Evolutionary conservation across 305 asterid genomes (phyloP).

Genomic region (Plantago rigida): DNA sequence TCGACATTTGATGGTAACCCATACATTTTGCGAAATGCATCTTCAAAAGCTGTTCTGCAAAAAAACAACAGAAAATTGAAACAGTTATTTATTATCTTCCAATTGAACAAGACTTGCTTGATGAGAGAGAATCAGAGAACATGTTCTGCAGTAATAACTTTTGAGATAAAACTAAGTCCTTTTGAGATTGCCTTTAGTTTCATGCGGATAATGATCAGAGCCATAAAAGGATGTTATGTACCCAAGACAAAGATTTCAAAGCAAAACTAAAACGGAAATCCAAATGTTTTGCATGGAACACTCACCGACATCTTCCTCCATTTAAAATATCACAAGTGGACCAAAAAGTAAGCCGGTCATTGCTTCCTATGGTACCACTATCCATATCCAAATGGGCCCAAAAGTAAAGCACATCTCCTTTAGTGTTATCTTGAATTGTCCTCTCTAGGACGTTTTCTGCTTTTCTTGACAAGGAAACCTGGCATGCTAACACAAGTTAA

Average conservation of each 20-base stretch:
- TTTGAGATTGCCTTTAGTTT: constrained; percentile 2
- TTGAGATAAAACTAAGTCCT: constrained; percentile 12
- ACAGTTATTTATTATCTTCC: constrained; percentile 13
- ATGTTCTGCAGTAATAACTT: constrained; percentile 1
- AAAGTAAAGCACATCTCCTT: constrained; percentile 79
- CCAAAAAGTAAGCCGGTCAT: constrained; percentile 78
- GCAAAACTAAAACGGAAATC: constrained; percentile 9
- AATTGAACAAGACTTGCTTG: constrained; percentile 8
- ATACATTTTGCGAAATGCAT: constrained; percentile 75
- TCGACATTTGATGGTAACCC: constrained; percentile 66
- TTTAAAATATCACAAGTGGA: constrained; percentile 86
- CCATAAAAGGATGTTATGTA: neutral
- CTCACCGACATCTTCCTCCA: constrained; percentile 95
- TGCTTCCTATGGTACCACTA: constrained; percentile 51
- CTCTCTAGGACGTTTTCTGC: constrained; percentile 78
- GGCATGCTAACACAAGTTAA: constrained; percentile 28
- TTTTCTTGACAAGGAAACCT: constrained; percentile 65
- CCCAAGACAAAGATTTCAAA: constrained; percentile 1
- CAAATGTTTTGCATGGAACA: constrained; percentile 14
- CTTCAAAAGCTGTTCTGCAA: constrained; percentile 67
- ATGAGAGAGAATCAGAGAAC: neutral
- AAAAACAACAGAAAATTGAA: constrained; percentile 19
- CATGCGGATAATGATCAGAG: constrained; percentile 1
- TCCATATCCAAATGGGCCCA: constrained; percentile 70
- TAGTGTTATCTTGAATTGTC: constrained; percentile 44